phyloP scores from a whole-genome alignment of 768 basidiomycete species.

The Tephrocybe rancida region DNA sequence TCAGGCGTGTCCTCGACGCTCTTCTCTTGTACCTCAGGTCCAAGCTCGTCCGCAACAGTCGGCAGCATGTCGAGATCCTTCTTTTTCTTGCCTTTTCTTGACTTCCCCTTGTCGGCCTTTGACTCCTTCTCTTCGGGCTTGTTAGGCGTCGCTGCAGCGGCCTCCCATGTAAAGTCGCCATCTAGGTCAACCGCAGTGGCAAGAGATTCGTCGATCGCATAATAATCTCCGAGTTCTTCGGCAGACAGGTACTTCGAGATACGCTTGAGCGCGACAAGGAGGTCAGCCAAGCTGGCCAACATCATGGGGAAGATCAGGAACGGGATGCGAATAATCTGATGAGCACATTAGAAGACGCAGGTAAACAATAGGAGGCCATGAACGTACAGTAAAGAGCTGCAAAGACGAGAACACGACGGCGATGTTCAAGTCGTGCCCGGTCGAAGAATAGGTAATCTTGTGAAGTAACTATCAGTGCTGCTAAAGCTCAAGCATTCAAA shows the following conservation, averaged over 20 bases:
- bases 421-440: constrained; percentile 53
- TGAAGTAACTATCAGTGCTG: neutral
- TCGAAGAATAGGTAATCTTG: constrained; percentile 65
- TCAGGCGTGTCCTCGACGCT: constrained; percentile 33
- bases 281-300: constrained; percentile 48
- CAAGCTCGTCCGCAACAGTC: constrained; percentile 16
- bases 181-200: constrained; percentile 46
- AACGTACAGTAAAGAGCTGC: constrained; percentile 58
- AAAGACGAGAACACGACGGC: constrained; percentile 59
- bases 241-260: constrained; percentile 51
- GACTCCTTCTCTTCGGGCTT: constrained; percentile 11
- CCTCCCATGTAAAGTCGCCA: constrained; percentile 58
- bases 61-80: constrained; percentile 25
- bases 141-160: constrained; percentile 23
- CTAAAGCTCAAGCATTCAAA: neutral
- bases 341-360: neutral
- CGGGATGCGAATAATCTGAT: constrained; percentile 59
- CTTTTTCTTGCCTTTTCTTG: constrained; percentile 19
- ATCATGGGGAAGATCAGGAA: constrained; percentile 59
- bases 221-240: constrained; percentile 54
- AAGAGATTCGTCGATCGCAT: constrained; percentile 40
- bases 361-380: neutral
- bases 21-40: constrained; percentile 19
- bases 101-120: constrained; percentile 15
- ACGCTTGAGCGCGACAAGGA: constrained; percentile 50